Evolutionary conservation across 2,329 filamentous ascomycete species (phyloP).

Genomic region (Akanthomyces uredinophilus): DNA sequence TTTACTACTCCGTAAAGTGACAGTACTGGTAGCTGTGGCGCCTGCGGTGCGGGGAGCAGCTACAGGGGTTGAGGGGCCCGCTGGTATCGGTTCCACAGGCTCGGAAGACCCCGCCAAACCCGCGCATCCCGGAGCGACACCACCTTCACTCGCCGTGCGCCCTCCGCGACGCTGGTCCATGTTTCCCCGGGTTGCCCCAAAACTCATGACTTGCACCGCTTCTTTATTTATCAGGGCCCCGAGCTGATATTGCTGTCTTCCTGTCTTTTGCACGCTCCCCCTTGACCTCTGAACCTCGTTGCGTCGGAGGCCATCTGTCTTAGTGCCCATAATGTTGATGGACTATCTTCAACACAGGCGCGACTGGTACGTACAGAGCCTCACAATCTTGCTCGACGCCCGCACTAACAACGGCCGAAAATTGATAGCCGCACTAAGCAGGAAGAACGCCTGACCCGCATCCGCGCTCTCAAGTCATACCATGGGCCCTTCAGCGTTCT

Average conservation of each 20-base stretch:
- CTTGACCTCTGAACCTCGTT: neutral
- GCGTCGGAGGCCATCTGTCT: neutral
- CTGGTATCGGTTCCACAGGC: neutral
- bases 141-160: neutral
- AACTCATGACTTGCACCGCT: constrained; percentile 1
- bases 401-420: neutral
- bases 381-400: neutral
- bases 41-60: neutral
- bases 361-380: constrained; percentile 51
- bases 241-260: neutral
- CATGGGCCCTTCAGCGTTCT: constrained; percentile 56
- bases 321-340: constrained; percentile 35
- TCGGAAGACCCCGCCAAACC: neutral
- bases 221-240: neutral
- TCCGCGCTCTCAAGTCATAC: constrained; percentile 63
- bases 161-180: neutral
- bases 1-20: too few species aligned
- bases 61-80: neutral
- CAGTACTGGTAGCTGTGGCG: neutral
- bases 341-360: constrained; percentile 65
- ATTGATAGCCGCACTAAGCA: constrained; percentile 68
- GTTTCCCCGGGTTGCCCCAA: neutral
- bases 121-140: constrained; percentile 1
- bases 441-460: constrained; percentile 63
- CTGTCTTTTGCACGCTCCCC: neutral